phyloP scores from a whole-genome alignment of 306 rosid genomes.

The Benincasa hispida region DNA sequence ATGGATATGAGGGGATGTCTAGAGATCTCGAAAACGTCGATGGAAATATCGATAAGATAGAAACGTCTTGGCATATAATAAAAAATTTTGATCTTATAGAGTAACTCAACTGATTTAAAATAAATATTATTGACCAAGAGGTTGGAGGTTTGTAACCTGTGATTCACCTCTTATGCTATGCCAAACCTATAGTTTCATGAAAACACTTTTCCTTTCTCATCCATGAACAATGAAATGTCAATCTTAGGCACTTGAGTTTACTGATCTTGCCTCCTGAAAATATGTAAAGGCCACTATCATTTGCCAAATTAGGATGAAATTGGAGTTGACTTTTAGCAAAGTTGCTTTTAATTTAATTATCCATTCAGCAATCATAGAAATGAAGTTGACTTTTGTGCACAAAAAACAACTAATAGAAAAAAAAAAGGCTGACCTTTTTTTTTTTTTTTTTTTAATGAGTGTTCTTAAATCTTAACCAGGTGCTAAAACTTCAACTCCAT shows the following conservation, averaged over 20 bases:
- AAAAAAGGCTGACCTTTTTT: background rate
- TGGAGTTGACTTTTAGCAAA: slow-evolving; percentile 5
- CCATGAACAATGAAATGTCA: background rate
- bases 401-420: background rate
- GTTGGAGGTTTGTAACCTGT: too few relatives aligned
- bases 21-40: too few relatives aligned
- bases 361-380: background rate
- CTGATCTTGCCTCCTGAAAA: background rate
- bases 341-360: background rate
- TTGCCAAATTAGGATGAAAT: background rate
- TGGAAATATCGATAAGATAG: background rate
- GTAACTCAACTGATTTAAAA: too few relatives aligned
- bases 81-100: too few relatives aligned
- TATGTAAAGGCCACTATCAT: background rate
- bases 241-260: background rate
- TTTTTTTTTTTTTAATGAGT: background rate
- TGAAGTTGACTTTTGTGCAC: slow-evolving; percentile 14
- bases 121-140: too few relatives aligned
- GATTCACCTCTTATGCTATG: too few relatives aligned
- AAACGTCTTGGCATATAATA: too few relatives aligned
- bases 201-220: background rate
- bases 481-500: background rate
- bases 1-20: too few relatives aligned
- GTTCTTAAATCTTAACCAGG: background rate
- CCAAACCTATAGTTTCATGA: too few relatives aligned